These are phyloP conservation scores for Trichophyton equinum DNA, from an alignment of 2,329 filamentous ascomycete genomes.

Conservation along the genomic window DNA sequence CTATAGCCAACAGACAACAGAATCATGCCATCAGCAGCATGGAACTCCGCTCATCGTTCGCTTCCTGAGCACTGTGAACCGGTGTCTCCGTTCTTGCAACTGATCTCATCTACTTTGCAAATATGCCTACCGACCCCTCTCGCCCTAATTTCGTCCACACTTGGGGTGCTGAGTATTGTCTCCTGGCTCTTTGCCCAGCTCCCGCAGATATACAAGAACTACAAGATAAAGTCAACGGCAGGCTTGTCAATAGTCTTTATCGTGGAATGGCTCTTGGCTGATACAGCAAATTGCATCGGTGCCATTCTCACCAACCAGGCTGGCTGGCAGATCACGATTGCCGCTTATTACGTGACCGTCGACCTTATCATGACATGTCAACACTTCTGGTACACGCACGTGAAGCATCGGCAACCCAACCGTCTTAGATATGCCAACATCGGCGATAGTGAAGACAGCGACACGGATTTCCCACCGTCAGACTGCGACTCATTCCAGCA, in stretches of 20 bases:
- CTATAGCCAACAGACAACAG: not conserved
- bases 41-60: constrained; percentile 14
- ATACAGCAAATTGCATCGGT: constrained; percentile 50
- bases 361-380: constrained; percentile 51
- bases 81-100: constrained; percentile 43
- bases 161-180: constrained; percentile 51
- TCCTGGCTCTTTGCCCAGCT: constrained; percentile 59
- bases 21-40: constrained; percentile 21
- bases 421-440: constrained; percentile 20
- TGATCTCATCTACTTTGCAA: constrained; percentile 47
- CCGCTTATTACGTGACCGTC: constrained; percentile 53
- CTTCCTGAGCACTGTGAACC: constrained; percentile 51
- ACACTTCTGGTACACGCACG: constrained; percentile 53
- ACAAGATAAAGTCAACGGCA: constrained; percentile 49
- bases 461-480: constrained; percentile 25
- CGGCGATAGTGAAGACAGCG: constrained; percentile 18
- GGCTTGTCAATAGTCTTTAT: constrained; percentile 55
- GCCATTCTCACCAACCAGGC: constrained; percentile 53
- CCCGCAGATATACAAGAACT: constrained; percentile 59
- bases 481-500: constrained; percentile 20
- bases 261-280: constrained; percentile 53
- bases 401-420: constrained; percentile 38
- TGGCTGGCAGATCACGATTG: constrained; percentile 53
- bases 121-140: constrained; percentile 52
- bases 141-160: constrained; percentile 47